Evolutionary conservation across 2,329 filamentous ascomycete genomes (phyloP), one percentile per base, ranked within the genome.

Genomic region (Fusarium subtropicale): DNA sequence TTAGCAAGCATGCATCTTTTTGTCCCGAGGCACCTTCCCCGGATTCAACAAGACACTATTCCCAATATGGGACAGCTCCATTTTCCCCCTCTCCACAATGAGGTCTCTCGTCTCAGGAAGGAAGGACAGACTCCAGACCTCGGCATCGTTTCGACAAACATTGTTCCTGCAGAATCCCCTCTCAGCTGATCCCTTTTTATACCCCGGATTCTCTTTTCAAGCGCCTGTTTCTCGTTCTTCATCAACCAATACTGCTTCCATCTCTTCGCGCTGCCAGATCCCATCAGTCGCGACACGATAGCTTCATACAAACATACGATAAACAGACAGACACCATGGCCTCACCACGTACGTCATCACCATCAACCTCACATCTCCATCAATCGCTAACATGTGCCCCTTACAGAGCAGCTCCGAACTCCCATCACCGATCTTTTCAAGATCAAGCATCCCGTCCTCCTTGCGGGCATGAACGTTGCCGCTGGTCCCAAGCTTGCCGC

Each of bases 391-490:
- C 57, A 20, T 13, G 7, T 15, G n/a, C 22, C 24, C 28, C 34
- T 12, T 44, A 42, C 68, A 81, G 79, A 81, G 78, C 75, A 81
- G 85, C 91, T 99, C 81, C 92, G 92, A 78, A 99, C 96, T 56
- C 90, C 92, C 73, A 86, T 94, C 76, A 99, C 96, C 75, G 95
- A 98, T 88, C 92, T 98, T 71, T 92, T 99, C 83, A 92, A 93
- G 86, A 98, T 99, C 88, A 93, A 97, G 81, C 96, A 99, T 84
- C 96, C 96, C 62, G 86, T 99, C 79, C 85, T 99, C 77, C 90
- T 99, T 68, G 96, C 96, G 75, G 96, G 96, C 80, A 99, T 99
- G 96, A 98, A 99, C 87, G 96, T 98, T 69, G 96, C 96, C 60
- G 96, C 96, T 64, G 96, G 96, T 52, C 96, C 96, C 58, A 97